Evolutionary conservation across 306 rosid species (phyloP).

Genomic region (Nissolia schottii): DNA sequence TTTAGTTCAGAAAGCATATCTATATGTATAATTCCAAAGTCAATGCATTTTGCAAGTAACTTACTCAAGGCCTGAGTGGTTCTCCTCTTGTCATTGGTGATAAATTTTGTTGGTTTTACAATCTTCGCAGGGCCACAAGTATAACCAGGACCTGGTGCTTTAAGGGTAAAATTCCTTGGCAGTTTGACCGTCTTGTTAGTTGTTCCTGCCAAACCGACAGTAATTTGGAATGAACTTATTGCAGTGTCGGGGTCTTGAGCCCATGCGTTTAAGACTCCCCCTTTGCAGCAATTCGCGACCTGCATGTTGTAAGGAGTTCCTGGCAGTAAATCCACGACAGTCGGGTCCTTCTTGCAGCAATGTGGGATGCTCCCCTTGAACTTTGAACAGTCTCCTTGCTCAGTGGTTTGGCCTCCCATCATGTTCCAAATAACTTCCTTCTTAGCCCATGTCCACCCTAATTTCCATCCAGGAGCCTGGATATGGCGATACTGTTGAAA

Average conservation of each 20-base stretch:
- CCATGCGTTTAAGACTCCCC: conserved; percentile 71
- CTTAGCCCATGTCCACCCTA: conserved; percentile 93
- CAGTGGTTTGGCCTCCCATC: conserved; percentile 77
- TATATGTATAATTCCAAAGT: not conserved
- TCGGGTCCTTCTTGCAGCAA: conserved; percentile 76
- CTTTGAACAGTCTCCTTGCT: conserved; percentile 80
- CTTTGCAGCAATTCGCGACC: conserved; percentile 80
- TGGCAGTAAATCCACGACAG: conserved; percentile 77
- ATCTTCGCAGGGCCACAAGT: conserved; percentile 71
- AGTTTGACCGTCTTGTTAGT: conserved; percentile 69
- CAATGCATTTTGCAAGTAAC: conserved; percentile 26
- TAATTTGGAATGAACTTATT: conserved; percentile 64
- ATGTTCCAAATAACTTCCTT: conserved; percentile 83
- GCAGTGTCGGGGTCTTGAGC: conserved; percentile 66
- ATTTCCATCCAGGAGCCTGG: conserved; percentile 79
- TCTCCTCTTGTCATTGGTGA: conserved; percentile 68
- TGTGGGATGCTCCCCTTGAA: conserved; percentile 67
- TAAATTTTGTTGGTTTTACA: conserved; percentile 50
- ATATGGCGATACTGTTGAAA: conserved; percentile 91
- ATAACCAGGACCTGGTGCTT: conserved; percentile 76
- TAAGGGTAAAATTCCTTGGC: conserved; percentile 68
- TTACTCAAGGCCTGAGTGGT: conserved; percentile 76
- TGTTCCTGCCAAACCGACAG: conserved; percentile 78
- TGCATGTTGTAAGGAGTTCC: conserved; percentile 86
- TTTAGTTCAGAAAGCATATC: not conserved